These are phyloP conservation scores for Blastobotrys niveus DNA, from an alignment of 1,139 yeast genomes.

Conservation along the genomic window DNA sequence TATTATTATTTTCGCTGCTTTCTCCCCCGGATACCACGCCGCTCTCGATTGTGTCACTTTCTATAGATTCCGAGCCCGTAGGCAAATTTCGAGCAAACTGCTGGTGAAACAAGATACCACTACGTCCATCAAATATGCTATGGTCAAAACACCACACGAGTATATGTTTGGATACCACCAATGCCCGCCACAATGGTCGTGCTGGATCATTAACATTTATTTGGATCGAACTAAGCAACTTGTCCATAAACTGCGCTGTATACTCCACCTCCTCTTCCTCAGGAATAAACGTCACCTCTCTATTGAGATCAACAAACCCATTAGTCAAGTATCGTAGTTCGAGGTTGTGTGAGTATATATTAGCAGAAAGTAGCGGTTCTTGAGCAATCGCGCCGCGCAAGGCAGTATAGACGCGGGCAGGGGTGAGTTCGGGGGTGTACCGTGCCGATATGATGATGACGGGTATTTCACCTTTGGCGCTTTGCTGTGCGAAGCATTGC, in stretches of 20 bases:
- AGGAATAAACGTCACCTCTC: neutral
- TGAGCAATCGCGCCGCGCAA: neutral
- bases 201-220: neutral
- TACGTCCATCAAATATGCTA: conserved; percentile 22
- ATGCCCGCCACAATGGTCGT: conserved; percentile 23
- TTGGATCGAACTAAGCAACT: neutral
- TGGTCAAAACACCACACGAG: conserved; percentile 24
- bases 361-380: conserved; percentile 6
- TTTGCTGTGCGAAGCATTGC: neutral
- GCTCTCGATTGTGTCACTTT: neutral
- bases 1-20: neutral
- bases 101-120: conserved; percentile 22
- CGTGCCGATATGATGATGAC: neutral
- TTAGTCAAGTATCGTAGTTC: neutral
- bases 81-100: conserved; percentile 1
- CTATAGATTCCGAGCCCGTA: neutral
- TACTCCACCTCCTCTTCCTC: neutral
- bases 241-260: conserved; percentile 5
- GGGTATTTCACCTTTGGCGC: neutral
- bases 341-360: neutral
- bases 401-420: neutral
- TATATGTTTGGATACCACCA: conserved; percentile 16
- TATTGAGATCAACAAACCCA: neutral
- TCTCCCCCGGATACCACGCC: no score
- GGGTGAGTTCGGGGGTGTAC: neutral